These are phyloP conservation scores for Balamuthia mandrillaris DNA, from an alignment of 208 protist genomes.

Conservation along the genomic window DNA sequence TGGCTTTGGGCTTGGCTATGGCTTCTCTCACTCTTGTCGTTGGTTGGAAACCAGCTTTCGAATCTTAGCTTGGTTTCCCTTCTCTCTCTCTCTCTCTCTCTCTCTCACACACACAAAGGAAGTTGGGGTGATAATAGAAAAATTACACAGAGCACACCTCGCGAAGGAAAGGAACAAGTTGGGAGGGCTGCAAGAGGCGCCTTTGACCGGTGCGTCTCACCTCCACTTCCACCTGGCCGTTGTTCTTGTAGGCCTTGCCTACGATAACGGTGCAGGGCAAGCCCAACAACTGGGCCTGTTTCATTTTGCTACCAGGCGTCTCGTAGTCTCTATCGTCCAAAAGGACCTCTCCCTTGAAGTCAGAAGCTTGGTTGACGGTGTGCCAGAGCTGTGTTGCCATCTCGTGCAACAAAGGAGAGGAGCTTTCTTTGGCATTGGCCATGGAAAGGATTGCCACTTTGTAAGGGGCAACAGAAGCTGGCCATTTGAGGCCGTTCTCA, in stretches of 20 bases:
- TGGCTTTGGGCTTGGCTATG: no score
- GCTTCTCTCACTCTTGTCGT: no score
- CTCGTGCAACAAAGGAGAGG: background rate
- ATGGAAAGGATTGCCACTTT: background rate
- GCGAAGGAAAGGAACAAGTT: no score
- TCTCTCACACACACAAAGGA: no score
- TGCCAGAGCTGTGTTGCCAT: background rate
- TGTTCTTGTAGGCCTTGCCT: constrained; percentile 9
- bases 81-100: no score
- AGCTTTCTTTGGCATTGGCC: background rate
- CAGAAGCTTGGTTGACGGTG: background rate
- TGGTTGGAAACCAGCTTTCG: no score
- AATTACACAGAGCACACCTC: no score
- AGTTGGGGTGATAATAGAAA: no score
- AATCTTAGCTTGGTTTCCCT: no score
- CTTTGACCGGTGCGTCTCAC: background rate
- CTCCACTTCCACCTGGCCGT: constrained; percentile 13
- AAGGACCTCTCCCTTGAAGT: background rate
- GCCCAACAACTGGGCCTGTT: background rate
- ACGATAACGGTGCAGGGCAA: constrained; percentile 28
- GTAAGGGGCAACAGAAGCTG: constrained; percentile 42
- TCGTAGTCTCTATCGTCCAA: background rate
- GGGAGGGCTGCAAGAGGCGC: no score
- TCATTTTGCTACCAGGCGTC: background rate
- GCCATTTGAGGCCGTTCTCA: constrained; percentile 24